Evolutionary conservation across 768 basidiomycete species (phyloP), one percentile per base, ranked within the genome.

Genomic region (Leccinum pellstonianum): DNA sequence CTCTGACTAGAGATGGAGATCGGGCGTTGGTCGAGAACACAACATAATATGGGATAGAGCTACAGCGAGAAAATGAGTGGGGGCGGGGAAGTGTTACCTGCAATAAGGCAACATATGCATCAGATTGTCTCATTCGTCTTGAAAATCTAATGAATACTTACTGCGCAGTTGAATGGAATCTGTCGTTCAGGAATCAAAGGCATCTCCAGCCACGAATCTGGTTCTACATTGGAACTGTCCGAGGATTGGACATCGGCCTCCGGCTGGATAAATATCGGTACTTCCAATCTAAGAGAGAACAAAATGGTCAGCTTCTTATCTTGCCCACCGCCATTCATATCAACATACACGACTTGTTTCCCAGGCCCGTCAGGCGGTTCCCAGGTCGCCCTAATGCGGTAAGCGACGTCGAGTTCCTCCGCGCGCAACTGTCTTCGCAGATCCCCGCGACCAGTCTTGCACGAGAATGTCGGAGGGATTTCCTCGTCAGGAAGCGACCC

Each of bases 21-120:
- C 83, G 77, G 17, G 85, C 82, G 8, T 73, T 82, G 31, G 89
- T 89, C 10, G 83, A 82, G 73, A 90, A 90, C 29, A 90, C 85
- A 54, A 88, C 86, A 65, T 85, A 90, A 66, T 85, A 90, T 12
- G 88, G 83, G 61, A 91, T 81, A n/a, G 80, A 81, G 17, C 79
- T 79, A 25, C 79, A 70, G 29, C 88, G 86, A 64, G 83, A 78
- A 73, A 88, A 89, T 4, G 80, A 81, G 12, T 83, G 77, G 15
- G 82, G 79, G 25, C 80, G 80, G 21, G 88, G 88, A 31, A 90
- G 73, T 55, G 88, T 87, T 21, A 88, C 77, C 88, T 68, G 29
- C 55, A 35, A 58, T 43, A 37, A 33, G 38, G 25, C 29, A 55
- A 53, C 41, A 50, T 58, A 47, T 56, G 59, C 31, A 33, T 33